Conservation (phyloP, 2,329 filamentous ascomycete species). For the Paecilomyces niveus region DNA sequence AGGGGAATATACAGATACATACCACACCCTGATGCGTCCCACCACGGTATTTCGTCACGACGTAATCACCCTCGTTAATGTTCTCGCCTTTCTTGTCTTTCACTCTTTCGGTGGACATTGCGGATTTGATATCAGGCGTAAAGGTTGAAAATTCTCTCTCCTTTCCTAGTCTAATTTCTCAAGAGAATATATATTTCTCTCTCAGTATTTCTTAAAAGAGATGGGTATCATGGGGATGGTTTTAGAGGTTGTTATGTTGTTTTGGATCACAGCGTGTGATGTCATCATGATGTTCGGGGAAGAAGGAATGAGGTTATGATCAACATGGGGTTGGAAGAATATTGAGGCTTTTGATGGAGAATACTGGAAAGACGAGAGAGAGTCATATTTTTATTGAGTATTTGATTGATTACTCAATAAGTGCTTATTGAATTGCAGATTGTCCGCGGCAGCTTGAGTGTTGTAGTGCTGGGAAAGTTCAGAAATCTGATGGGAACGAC, state of each 20-base stretch:
- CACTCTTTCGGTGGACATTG: conserved; percentile 13
- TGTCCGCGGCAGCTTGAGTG: background rate
- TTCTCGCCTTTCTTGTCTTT: conserved; percentile 15
- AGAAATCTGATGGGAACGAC: background rate
- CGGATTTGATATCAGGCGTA: background rate
- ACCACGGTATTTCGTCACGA: conserved; percentile 15
- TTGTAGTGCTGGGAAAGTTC: too few relatives aligned
- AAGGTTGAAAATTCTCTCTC: background rate
- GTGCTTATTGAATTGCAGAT: background rate
- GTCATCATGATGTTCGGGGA: background rate
- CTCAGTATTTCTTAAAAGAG: background rate
- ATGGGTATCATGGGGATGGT: too few relatives aligned
- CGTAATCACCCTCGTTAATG: conserved; percentile 15
- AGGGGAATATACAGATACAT: background rate
- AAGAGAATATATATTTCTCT: background rate
- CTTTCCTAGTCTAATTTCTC: background rate
- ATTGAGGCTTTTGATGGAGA: background rate
- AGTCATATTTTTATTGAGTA: background rate
- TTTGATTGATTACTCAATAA: background rate
- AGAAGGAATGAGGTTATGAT: background rate
- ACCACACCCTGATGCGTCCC: conserved; percentile 17
- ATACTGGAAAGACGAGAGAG: background rate
- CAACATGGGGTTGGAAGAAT: background rate
- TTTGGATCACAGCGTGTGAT: background rate
- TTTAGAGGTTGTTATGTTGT: background rate